A percentile compares a stretch with the other conserved stretches of the same genome.
These are phyloP conservation scores for Acanthamoeba lenticulata DNA, from an alignment of 208 protist genomes.

Conservation along the genomic window DNA sequence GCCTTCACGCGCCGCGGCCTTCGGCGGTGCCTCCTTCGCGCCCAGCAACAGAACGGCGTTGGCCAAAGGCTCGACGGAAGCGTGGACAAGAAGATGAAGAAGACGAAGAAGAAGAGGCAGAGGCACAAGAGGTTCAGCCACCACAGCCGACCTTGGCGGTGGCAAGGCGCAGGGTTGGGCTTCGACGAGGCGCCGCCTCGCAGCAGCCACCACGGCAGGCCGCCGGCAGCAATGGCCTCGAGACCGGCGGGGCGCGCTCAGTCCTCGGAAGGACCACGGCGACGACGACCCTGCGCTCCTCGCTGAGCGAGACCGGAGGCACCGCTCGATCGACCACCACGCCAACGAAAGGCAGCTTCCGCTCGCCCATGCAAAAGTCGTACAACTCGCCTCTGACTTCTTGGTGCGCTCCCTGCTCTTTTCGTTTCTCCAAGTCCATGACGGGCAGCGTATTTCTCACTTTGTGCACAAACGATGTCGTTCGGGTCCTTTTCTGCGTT, in stretches of 20 bases:
- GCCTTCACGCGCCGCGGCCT: too few relatives aligned
- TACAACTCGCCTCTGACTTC: not conserved
- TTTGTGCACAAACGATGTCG: not conserved
- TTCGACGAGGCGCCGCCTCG: not conserved
- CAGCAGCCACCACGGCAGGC: not conserved
- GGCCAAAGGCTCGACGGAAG: not conserved
- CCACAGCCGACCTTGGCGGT: too few relatives aligned
- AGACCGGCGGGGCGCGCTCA: too few relatives aligned
- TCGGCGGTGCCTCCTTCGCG: too few relatives aligned
- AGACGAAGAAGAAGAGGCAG: not conserved
- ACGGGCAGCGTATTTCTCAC: too few relatives aligned
- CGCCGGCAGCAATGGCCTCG: not conserved
- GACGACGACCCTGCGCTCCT: too few relatives aligned
- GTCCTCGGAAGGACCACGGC: too few relatives aligned
- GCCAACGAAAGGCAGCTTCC: not conserved
- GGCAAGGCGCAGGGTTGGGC: not conserved
- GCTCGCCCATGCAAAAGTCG: not conserved
- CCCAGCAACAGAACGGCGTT: too few relatives aligned
- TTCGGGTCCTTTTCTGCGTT: not conserved
- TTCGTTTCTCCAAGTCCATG: not conserved
- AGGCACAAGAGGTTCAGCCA: not conserved
- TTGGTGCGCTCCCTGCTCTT: not conserved
- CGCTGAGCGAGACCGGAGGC: too few relatives aligned
- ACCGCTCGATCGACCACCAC: too few relatives aligned
- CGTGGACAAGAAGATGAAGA: not conserved